Base-by-base conservation (phyloP, 176 grass and related monocot species). In the Chloris gayana region DNA sequence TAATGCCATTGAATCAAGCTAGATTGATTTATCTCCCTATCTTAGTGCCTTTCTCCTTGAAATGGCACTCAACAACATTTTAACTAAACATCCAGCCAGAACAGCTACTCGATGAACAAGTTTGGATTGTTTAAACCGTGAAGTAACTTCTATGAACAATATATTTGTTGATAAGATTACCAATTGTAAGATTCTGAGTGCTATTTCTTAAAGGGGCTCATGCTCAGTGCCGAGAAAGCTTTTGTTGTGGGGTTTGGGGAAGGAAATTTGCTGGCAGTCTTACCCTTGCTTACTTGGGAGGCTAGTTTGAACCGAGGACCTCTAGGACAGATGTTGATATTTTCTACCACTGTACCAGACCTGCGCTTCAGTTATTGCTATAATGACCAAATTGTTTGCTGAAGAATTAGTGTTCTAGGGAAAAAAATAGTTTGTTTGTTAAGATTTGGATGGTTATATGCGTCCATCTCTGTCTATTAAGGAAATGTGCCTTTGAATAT, bases 51-150 rank as follows among this genome's bases (percentile, higher is more conserved):
- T 57, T 57, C 54, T 2, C 54, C 54, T 24, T 57, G 54, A 11
- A 57, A 8, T 24, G 7, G 54, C n/a, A 7, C 54, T 57, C 7
- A 5, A 57, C 54, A n/a, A 57, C 54, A 24, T n/a, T 57, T 56
- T 56, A n/a, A 6, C 19, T 57, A 57, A 57, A 24, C 53, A 57
- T 57, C 53, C 53, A 24, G 22, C 22, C 7, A 24, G n/a, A 57
- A n/a, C 53, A 67, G 46, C 25, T 86, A 6, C 50, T 33, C 41
- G 29, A 54, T 64, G 42, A 78, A 61, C 30, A 77, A 51, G 18
- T 39, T 11, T 49, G 17, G 41, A 51, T 62, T 49, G 10, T 14
- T 3, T 62, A 84, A 70, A 59, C 9, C 2, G 30, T 63, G 41
- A 10, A 74, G 11, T 59, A 80, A 14, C 15, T 65, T 73, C 41